Percentiles rank a stretch among this genome's conserved stretches.
Evolutionary conservation across 176 grass and related monocot genomes (phyloP).

Genomic region (Tuctoria greenei): DNA sequence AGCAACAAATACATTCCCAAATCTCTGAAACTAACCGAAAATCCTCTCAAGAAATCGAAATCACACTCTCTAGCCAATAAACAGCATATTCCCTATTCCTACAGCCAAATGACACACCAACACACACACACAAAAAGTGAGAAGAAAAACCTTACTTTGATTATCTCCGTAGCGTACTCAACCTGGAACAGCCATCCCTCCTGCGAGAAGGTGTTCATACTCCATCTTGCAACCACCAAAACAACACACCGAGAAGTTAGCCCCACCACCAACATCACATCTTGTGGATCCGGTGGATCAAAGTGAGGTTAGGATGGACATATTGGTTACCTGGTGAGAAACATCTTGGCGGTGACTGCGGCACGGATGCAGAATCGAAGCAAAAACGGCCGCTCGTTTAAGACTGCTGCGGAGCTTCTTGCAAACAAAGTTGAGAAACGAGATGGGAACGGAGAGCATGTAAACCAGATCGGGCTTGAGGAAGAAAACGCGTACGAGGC

Average conservation of each 20-base stretch:
- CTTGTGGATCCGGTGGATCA: no score
- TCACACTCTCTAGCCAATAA: neutral
- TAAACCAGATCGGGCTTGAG: no score
- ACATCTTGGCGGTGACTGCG: conserved; percentile 44
- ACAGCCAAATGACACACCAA: neutral
- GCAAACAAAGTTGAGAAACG: conserved; percentile 30
- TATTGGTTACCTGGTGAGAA: conserved; percentile 78
- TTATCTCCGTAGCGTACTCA: conserved; percentile 94
- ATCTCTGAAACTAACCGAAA: neutral
- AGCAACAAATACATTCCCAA: neutral
- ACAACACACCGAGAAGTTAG: neutral
- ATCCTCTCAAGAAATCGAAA: neutral
- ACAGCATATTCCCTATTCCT: neutral
- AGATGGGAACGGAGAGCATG: neutral
- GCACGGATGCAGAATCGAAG: neutral
- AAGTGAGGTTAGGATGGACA: neutral
- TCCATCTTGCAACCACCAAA: conserved; percentile 48
- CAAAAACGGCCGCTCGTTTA: neutral
- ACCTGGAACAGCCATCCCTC: conserved; percentile 93
- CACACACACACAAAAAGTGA: neutral
- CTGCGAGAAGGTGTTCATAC: conserved; percentile 93
- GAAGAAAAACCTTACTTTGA: conserved; percentile 59
- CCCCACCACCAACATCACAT: neutral
- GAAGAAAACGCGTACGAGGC: no score
- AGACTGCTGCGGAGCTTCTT: neutral